phyloP scores from a whole-genome alignment of 73 alveolate species.

The Symbiodinium pilosum region DNA sequence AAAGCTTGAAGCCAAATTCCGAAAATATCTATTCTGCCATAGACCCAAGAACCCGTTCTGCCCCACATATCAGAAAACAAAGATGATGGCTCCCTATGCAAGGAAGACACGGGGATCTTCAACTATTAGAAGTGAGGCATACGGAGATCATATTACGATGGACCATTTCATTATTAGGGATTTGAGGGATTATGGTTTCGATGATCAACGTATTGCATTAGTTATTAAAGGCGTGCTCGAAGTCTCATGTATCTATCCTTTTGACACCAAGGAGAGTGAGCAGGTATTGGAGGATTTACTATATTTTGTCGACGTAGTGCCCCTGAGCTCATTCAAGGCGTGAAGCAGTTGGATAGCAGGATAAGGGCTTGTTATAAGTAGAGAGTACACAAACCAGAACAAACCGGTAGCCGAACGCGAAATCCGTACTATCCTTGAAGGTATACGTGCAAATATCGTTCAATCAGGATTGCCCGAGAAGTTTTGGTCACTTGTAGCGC shows the following conservation, averaged over 20 bases:
- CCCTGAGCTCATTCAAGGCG: neutral
- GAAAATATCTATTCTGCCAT: neutral
- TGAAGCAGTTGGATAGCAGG: neutral
- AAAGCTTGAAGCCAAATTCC: neutral
- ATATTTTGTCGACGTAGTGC: neutral
- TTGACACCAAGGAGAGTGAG: neutral
- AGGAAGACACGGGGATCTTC: neutral
- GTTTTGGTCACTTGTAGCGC: neutral
- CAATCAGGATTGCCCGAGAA: neutral
- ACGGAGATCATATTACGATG: neutral
- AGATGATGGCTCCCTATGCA: neutral
- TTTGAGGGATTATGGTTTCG: neutral
- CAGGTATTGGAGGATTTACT: neutral
- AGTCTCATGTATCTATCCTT: neutral
- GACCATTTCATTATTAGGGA: neutral
- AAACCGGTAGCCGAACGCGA: neutral
- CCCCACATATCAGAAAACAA: neutral
- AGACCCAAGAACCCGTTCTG: neutral
- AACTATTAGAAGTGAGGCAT: neutral
- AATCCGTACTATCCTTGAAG: neutral
- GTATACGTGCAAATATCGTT: neutral
- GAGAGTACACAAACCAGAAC: neutral
- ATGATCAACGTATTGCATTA: neutral
- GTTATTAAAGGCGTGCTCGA: neutral
- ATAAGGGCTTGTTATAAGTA: neutral